Base-by-base conservation (phyloP, 2,329 filamentous ascomycete genomes). In the Raffaelea deltoideospora region DNA sequence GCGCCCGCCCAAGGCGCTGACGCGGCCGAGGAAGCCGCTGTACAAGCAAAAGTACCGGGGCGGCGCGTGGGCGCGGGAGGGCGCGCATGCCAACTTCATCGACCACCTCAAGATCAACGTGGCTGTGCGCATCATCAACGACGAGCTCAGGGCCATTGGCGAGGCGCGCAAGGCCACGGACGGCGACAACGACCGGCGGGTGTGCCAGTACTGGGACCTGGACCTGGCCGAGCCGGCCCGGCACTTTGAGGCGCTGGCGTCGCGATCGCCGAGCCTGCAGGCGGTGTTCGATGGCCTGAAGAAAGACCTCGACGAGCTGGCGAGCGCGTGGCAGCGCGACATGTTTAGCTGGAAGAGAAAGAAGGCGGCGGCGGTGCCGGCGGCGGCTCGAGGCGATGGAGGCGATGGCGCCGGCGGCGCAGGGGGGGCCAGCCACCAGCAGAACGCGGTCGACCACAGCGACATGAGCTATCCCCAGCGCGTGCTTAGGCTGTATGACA, bases 41-140 rank as follows among this genome's bases (percentile, higher is more conserved):
- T 73, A 74, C 46, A 61, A 63, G 37, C 52, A 50, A 4, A 52
- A 58, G 0, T n/a, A n/a, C n/a, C n/a, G n/a, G n/a, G n/a, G n/a
- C n/a, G n/a, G n/a, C n/a, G 43, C 40, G 6, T 59, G 56, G 45
- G 42, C 41, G 0, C 37, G 0, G 51, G 45, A 2, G 35, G 41
- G 0, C 70, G 17, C n/a, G 7, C 10, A 18, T 6, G 15, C 15
- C n/a, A 23, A 80, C 38, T 69, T 82, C 4, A 61, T 79, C 5
- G 79, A 85, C 47, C 61, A 65, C 27, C 56, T 84, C 8, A 75
- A 69, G 43, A 78, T 74, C 15, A 43, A 52, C 0, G 57, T 75
- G 2, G 65, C 72, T 0, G 51, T 63, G 11, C 52, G 55, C 0
- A 50, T 52, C 0, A 58, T 72, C 10, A 49, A 58, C 0, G 31